Conservation (phyloP, 345 rosid species). For the Balakata baccata region DNA sequence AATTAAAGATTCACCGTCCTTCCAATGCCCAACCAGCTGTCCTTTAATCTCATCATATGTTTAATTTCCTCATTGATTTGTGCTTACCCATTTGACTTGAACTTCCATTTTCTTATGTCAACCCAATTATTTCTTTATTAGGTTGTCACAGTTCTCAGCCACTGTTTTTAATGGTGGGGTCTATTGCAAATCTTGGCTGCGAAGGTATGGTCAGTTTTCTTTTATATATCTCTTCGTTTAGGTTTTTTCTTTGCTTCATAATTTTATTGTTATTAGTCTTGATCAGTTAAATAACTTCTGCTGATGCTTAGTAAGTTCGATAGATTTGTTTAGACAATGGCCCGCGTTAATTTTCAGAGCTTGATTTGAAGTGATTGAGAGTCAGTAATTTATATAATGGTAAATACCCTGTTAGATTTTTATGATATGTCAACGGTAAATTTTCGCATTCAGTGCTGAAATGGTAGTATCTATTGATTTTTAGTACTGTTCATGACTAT, state of each 20-base stretch:
- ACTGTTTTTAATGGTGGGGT: slow-evolving; percentile 23
- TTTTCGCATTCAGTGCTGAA: slow-evolving; percentile 35
- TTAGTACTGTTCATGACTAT: background rate
- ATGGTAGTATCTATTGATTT: slow-evolving; percentile 35
- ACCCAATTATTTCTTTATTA: slow-evolving; percentile 15
- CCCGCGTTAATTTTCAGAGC: background rate
- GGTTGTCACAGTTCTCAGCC: background rate
- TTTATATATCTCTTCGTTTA: background rate
- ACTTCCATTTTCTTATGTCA: slow-evolving; percentile 27
- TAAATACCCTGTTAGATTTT: slow-evolving; percentile 13
- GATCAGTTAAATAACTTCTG: slow-evolving; percentile 15
- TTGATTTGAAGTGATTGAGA: background rate
- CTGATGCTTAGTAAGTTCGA: slow-evolving; percentile 11
- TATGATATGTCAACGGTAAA: slow-evolving; percentile 6
- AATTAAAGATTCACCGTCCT: slow-evolving; percentile 31
- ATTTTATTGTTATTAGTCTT: slow-evolving; percentile 19
- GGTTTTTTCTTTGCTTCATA: slow-evolving; percentile 7
- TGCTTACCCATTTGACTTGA: slow-evolving; percentile 41
- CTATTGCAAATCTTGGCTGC: slow-evolving; percentile 24
- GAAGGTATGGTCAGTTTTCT: slow-evolving; percentile 12
- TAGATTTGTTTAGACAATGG: slow-evolving; percentile 17
- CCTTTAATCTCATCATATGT: background rate
- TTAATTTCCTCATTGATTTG: slow-evolving; percentile 9
- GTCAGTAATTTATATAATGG: slow-evolving; percentile 11
- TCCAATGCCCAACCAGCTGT: slow-evolving; percentile 40